Conservation (phyloP, 768 basidiomycete genomes). For the Leccinum obscurum region DNA sequence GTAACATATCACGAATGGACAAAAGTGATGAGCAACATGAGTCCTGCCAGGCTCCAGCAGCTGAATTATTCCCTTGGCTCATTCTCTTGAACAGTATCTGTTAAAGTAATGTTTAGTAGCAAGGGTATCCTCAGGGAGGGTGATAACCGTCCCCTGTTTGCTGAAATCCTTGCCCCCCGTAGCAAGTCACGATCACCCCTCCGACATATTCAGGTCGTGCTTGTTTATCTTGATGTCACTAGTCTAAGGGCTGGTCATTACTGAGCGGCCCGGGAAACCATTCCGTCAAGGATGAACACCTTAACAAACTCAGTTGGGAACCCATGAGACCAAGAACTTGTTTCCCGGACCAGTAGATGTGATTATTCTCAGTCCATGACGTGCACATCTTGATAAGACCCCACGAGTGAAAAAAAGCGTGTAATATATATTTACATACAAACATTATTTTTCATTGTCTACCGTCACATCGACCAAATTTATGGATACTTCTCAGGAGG, state of each 20-base stretch:
- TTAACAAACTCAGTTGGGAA: slow-evolving; percentile 43
- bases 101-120: slow-evolving; percentile 11
- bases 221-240: neutral
- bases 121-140: slow-evolving; percentile 36
- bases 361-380: neutral
- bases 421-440: slow-evolving; percentile 5
- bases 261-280: slow-evolving; percentile 28
- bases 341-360: slow-evolving; percentile 7
- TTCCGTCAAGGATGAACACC: slow-evolving; percentile 35
- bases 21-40: slow-evolving; percentile 38
- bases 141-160: slow-evolving; percentile 35
- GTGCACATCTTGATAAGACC: neutral
- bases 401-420: neutral
- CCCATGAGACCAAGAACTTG: slow-evolving; percentile 29
- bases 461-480: neutral
- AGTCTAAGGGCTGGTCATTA: slow-evolving; percentile 4
- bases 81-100: slow-evolving; percentile 27
- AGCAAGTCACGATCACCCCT: slow-evolving; percentile 28
- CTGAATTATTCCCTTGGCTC: neutral
- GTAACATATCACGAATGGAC: slow-evolving; percentile 35
- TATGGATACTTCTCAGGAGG: neutral
- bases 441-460: slow-evolving; percentile 1
- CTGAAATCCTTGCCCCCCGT: slow-evolving; percentile 33
- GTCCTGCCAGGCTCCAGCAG: slow-evolving; percentile 2
- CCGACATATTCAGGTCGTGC: no score